Percentiles rank a stretch among this genome's conserved stretches.
Evolutionary conservation across 2,329 filamentous ascomycete genomes (phyloP).

Genomic region (Neofusicoccum ribis): DNA sequence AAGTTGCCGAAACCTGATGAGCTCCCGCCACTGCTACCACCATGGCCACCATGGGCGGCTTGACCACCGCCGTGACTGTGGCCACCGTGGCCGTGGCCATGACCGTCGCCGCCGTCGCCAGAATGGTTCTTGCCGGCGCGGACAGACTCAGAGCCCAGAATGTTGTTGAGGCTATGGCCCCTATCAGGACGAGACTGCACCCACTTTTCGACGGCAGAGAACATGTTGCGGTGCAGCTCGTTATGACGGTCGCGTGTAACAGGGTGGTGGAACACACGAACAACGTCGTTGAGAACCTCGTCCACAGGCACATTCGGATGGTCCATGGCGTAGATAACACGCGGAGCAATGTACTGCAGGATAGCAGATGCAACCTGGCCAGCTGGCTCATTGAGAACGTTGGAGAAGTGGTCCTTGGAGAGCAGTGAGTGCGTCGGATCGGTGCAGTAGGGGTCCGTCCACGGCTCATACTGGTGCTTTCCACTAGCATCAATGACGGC

Average conservation of each 20-base stretch:
- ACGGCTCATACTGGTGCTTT: constrained; percentile 53
- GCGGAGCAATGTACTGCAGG: constrained; percentile 82
- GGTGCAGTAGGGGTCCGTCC: constrained; percentile 48
- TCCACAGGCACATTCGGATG: constrained; percentile 79
- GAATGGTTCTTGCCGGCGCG: constrained; percentile 78
- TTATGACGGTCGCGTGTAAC: constrained; percentile 72
- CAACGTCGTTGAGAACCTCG: constrained; percentile 78
- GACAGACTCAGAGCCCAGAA: constrained; percentile 84
- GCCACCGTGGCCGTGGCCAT: constrained; percentile 27
- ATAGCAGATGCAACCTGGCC: constrained; percentile 56
- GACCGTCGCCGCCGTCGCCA: constrained; percentile 22
- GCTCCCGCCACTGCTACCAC: background rate
- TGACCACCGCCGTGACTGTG: background rate
- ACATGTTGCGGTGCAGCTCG: constrained; percentile 88
- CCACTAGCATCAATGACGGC: constrained; percentile 59
- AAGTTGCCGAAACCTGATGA: background rate
- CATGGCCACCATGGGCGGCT: background rate
- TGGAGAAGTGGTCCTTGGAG: constrained; percentile 54
- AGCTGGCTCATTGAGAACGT: constrained; percentile 51
- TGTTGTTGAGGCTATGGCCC: constrained; percentile 65
- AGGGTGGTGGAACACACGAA: constrained; percentile 88
- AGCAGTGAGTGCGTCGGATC: constrained; percentile 55
- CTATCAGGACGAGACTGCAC: constrained; percentile 68
- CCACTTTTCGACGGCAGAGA: constrained; percentile 80
- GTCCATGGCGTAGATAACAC: constrained; percentile 90